Evolutionary conservation across 2,329 filamentous ascomycete species (phyloP).

Genomic region (Sporothrix globosa): DNA sequence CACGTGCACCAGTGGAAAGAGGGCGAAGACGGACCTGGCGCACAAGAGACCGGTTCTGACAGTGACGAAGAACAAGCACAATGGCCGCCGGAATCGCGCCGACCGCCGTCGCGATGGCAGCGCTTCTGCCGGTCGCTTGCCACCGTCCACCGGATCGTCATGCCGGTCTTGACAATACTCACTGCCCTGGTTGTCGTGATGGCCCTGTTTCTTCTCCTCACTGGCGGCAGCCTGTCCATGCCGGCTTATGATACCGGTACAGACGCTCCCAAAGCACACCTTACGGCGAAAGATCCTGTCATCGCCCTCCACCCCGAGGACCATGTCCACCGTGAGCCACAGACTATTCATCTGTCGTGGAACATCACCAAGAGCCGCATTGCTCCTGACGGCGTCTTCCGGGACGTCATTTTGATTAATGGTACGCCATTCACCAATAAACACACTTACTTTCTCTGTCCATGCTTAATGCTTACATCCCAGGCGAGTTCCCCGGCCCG

Average conservation of each 20-base stretch:
- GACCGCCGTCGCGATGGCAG: neutral
- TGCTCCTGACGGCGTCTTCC: constrained; percentile 56
- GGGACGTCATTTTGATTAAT: constrained; percentile 55
- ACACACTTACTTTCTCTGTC: too few relatives aligned
- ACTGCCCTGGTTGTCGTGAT: neutral
- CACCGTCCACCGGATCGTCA: too few relatives aligned
- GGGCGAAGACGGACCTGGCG: neutral
- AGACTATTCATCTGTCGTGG: constrained; percentile 47
- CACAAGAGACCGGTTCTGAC: neutral
- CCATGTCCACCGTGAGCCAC: constrained; percentile 46
- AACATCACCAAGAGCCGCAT: constrained; percentile 46
- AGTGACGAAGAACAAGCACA: constrained; percentile 20
- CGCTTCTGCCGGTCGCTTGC: neutral
- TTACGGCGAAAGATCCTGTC: neutral
- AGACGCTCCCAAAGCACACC: neutral
- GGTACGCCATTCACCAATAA: constrained; percentile 39
- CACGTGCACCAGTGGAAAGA: constrained; percentile 5
- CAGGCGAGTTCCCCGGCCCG: constrained; percentile 51
- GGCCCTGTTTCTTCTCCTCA: neutral
- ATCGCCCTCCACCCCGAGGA: constrained; percentile 47
- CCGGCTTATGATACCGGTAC: neutral
- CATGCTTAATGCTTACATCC: neutral
- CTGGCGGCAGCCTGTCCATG: neutral
- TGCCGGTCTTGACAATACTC: neutral
- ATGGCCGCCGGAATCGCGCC: neutral